Evolutionary conservation across 2,329 filamentous ascomycete species (phyloP).

Genomic region (Pseudogymnoascus sp.): DNA sequence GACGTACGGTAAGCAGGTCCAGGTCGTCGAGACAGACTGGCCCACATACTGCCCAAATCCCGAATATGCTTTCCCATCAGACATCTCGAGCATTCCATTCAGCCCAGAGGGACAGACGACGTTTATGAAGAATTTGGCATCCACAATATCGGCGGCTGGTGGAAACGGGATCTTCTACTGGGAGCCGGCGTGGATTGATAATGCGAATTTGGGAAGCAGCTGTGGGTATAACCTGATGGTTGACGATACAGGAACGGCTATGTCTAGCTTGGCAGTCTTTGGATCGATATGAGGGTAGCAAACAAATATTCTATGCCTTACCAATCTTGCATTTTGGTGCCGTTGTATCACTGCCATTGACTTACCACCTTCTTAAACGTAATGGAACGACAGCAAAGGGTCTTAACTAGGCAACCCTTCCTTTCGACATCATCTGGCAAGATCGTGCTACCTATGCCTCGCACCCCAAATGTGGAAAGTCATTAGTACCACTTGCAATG

Average conservation of each 20-base stretch:
- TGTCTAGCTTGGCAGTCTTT: conserved; percentile 52
- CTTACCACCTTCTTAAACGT: neutral
- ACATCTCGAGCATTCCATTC: conserved; percentile 53
- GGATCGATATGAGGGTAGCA: conserved; percentile 34
- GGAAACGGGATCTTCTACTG: conserved; percentile 63
- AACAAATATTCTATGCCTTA: neutral
- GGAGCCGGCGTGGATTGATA: conserved; percentile 66
- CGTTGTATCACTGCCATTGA: neutral
- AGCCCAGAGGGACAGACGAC: conserved; percentile 54
- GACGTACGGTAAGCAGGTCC: conserved; percentile 56
- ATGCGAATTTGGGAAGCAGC: conserved; percentile 56
- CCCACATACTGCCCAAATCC: conserved; percentile 56
- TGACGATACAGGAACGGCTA: conserved; percentile 43
- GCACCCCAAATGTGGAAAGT: neutral
- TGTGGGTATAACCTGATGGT: conserved; percentile 60
- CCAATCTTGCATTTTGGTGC: neutral
- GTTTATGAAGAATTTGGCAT: conserved; percentile 55
- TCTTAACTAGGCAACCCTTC: neutral
- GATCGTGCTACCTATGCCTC: neutral
- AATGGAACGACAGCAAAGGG: neutral
- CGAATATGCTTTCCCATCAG: conserved; percentile 50
- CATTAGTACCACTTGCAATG: neutral
- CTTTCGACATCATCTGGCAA: too few species aligned
- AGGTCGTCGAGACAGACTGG: conserved; percentile 68
- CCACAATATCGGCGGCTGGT: conserved; percentile 45